Percentiles rank a stretch among this genome's conserved stretches.
phyloP scores from a whole-genome alignment of 805 yeast species.

The Novakomyces olei region DNA sequence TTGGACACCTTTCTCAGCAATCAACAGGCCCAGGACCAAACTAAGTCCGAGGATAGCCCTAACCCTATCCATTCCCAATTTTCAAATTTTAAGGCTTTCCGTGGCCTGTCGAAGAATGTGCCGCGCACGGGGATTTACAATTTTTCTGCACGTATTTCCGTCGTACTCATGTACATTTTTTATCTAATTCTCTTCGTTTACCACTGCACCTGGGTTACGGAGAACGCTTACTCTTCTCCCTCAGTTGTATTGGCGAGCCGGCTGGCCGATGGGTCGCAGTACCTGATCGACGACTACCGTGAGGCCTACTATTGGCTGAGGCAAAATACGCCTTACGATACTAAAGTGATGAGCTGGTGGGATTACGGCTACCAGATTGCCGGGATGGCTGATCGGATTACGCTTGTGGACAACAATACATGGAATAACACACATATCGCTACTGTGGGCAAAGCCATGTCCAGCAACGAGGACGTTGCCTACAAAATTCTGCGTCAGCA shows the following conservation, averaged over 20 bases:
- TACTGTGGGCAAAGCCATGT: slow-evolving; percentile 95
- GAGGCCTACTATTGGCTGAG: slow-evolving; percentile 98
- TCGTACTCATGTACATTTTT: slow-evolving; percentile 42
- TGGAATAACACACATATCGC: slow-evolving; percentile 99
- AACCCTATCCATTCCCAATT: neutral
- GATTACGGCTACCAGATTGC: slow-evolving; percentile 99
- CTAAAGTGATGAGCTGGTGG: slow-evolving; percentile 98
- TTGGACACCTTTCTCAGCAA: slow-evolving; percentile 53
- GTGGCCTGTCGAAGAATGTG: neutral
- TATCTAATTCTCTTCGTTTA: slow-evolving; percentile 64
- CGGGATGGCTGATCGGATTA: slow-evolving; percentile 98
- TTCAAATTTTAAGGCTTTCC: neutral
- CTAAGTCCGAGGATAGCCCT: slow-evolving; percentile 1
- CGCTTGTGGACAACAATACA: slow-evolving; percentile 93
- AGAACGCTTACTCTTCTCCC: slow-evolving; percentile 89
- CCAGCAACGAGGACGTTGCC: slow-evolving; percentile 66
- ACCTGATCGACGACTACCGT: slow-evolving; percentile 84
- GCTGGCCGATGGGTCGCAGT: slow-evolving; percentile 64
- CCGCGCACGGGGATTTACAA: slow-evolving; percentile 8
- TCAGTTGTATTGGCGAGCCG: slow-evolving; percentile 80
- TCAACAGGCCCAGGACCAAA: slow-evolving; percentile 1
- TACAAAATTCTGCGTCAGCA: slow-evolving; percentile 73
- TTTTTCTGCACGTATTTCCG: slow-evolving; percentile 34
- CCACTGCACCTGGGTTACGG: slow-evolving; percentile 96
- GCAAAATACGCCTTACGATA: slow-evolving; percentile 91